phyloP scores from a whole-genome alignment of 176 grass and related monocot species.

The Rhynchospora pubera region DNA sequence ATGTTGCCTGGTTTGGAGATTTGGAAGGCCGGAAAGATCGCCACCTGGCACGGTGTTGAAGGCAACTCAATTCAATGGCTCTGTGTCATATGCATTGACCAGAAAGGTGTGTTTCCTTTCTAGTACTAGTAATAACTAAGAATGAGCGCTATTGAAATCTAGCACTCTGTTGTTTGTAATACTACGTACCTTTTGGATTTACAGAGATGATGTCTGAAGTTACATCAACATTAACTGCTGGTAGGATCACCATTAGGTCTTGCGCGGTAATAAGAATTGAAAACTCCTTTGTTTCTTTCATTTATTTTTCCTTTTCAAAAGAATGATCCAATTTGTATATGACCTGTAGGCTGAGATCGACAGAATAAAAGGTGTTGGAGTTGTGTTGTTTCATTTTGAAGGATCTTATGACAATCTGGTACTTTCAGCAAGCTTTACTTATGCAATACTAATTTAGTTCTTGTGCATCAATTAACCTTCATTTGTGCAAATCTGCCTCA shows the following conservation, averaged over 20 bases:
- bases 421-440: constrained; percentile 15
- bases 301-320: not conserved
- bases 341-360: constrained; percentile 62
- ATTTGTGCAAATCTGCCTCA: constrained; percentile 9
- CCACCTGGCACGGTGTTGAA: constrained; percentile 69
- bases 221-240: constrained; percentile 68
- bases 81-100: constrained; percentile 72
- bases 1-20: constrained; percentile 63
- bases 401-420: constrained; percentile 73
- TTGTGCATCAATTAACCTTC: not conserved
- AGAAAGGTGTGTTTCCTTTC: constrained; percentile 46
- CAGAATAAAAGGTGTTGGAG: constrained; percentile 62
- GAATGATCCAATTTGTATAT: constrained; percentile 6
- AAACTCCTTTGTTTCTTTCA: not conserved
- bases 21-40: constrained; percentile 89
- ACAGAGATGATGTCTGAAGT: constrained; percentile 94
- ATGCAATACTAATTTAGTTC: not conserved
- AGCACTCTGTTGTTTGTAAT: not conserved
- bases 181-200: constrained; percentile 19
- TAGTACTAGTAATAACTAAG: not conserved
- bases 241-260: constrained; percentile 72
- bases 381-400: constrained; percentile 76
- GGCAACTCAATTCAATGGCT: constrained; percentile 78
- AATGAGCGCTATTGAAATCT: not conserved
- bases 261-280: constrained; percentile 59